Evolutionary conservation across 1,284 basidiomycete genomes (phyloP).

Genomic region (Fomitopsis betulina): DNA sequence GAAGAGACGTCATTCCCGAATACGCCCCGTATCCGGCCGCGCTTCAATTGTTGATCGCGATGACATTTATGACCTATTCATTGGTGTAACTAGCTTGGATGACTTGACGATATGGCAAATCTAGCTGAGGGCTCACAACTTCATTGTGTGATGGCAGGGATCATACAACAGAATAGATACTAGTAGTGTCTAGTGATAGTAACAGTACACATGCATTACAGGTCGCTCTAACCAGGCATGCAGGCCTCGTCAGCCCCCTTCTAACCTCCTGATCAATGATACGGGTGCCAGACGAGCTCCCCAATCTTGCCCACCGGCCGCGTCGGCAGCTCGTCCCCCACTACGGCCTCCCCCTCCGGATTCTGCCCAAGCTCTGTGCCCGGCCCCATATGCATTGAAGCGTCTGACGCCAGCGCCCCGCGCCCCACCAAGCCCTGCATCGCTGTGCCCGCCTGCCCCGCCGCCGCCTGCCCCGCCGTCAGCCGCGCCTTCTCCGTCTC

Average conservation of each 20-base stretch:
- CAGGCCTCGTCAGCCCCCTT: neutral
- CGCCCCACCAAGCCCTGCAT: neutral
- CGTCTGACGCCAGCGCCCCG: neutral
- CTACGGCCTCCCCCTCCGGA: neutral
- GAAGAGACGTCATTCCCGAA: neutral
- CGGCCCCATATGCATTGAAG: neutral
- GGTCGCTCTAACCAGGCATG: no score
- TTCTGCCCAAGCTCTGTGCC: neutral
- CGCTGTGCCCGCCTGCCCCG: neutral
- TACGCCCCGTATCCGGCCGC: neutral
- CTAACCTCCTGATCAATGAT: neutral
- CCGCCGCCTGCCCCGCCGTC: conserved; percentile 2
- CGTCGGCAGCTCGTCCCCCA: neutral
- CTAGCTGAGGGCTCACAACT: neutral
- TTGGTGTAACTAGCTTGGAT: neutral
- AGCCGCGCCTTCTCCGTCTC: neutral
- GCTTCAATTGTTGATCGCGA: neutral
- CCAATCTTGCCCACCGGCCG: neutral
- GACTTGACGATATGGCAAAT: neutral
- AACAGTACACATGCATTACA: neutral
- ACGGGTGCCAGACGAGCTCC: conserved; percentile 1
- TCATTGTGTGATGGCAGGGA: neutral
- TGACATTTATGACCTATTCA: neutral
- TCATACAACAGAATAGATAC: no score
- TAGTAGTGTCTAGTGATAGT: neutral